These are phyloP conservation scores for Chernovozyma sophiae-reginae DNA, from an alignment of 1,139 yeast genomes.

Conservation along the genomic window DNA sequence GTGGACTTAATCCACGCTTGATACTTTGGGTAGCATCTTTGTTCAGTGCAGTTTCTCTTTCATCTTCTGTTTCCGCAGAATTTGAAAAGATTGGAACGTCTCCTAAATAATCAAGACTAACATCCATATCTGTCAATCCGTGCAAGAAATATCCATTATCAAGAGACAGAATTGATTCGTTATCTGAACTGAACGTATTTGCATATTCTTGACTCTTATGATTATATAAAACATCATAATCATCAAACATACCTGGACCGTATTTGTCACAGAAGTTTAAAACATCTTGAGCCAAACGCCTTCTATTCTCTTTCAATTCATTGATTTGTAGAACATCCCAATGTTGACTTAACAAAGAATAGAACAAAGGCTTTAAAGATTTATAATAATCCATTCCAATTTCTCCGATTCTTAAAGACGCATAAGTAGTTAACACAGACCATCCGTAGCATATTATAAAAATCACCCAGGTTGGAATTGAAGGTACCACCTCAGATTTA, in stretches of 20 bases:
- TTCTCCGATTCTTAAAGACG: constrained; percentile 42
- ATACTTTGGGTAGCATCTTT: no score
- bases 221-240: constrained; percentile 36
- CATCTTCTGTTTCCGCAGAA: neutral
- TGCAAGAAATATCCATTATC: neutral
- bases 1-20: no score
- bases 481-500: constrained; percentile 15
- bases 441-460: constrained; percentile 33
- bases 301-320: constrained; percentile 52
- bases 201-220: constrained; percentile 8
- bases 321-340: constrained; percentile 36
- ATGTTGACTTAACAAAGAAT: constrained; percentile 41
- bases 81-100: constrained; percentile 33
- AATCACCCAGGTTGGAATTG: constrained; percentile 13
- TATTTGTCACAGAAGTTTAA: constrained; percentile 64
- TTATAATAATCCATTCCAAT: constrained; percentile 39
- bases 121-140: constrained; percentile 3
- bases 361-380: constrained; percentile 35
- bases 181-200: neutral
- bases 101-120: constrained; percentile 19
- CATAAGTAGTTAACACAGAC: constrained; percentile 40
- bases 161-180: neutral
- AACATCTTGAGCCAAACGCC: constrained; percentile 53
- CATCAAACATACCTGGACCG: constrained; percentile 79
- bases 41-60: no score